These are phyloP conservation scores for Fusarium siculi DNA, from an alignment of 2,329 filamentous ascomycete species.

Conservation along the genomic window DNA sequence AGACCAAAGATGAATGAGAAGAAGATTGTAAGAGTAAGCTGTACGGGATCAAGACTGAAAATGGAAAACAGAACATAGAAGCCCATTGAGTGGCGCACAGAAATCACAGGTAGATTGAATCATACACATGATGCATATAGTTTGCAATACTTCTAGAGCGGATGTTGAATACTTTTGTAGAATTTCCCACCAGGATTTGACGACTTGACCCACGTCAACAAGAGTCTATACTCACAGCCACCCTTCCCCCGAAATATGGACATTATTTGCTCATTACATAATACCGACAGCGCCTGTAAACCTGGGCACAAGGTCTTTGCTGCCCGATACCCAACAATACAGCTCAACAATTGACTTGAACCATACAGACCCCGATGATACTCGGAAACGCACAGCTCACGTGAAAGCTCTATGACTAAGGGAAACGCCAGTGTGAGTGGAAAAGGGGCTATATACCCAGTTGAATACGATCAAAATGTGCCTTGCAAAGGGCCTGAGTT, in stretches of 20 bases:
- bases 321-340: constrained; percentile 23
- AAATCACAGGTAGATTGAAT: constrained; percentile 1
- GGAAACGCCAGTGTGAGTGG: constrained; percentile 33
- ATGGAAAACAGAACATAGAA: neutral
- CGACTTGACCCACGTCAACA: constrained; percentile 6
- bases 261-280: constrained; percentile 36
- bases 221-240: constrained; percentile 13
- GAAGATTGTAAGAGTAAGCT: neutral
- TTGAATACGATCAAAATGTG: constrained; percentile 30
- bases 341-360: constrained; percentile 19
- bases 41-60: neutral
- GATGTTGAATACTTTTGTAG: constrained; percentile 34
- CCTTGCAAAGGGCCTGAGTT: constrained; percentile 5
- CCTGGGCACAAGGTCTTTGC: constrained; percentile 2
- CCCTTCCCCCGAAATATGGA: constrained; percentile 6
- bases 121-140: neutral
- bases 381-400: constrained; percentile 5
- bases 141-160: neutral
- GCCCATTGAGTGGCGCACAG: constrained; percentile 3
- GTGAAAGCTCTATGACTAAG: constrained; percentile 17
- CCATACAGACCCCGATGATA: constrained; percentile 8
- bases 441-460: constrained; percentile 14
- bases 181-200: constrained; percentile 14
- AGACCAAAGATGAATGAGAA: constrained; percentile 18
- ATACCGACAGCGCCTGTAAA: constrained; percentile 22